Base-by-base conservation (phyloP, 305 asterid genomes). In the Fraxinus xanthoxyloides region DNA sequence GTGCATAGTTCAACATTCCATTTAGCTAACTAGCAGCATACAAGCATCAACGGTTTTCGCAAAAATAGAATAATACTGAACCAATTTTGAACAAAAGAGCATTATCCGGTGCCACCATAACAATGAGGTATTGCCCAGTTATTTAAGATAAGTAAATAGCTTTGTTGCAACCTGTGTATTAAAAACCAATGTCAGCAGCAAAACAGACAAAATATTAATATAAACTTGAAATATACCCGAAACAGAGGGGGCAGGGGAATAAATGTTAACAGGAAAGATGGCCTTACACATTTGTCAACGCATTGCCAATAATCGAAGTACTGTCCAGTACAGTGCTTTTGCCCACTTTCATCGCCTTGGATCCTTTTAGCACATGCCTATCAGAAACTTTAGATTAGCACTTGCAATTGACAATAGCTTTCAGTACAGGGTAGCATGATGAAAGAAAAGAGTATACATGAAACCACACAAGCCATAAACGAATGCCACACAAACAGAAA, bases 261-360 rank as follows among this genome's bases (percentile, higher is more conserved):
- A 65, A 21, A 43, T 79, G 31, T 10, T 10, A 32, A 19, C 7
- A 56, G 82, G 85, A 51, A 35, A 54, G 63, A 31, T 69, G 17
- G 32, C 75, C 97, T 88, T 91, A 90, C 97, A 51, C 96, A 93
- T 88, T 86, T 89, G 88, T 93, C 96, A 28, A 92, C 91, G 48
- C 97, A 93, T 10, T 85, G 90, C 91, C 91, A 92, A 78, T 89
- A 93, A 80, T 93, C 97, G 77, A 93, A 93, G 88, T 93, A 93
- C 81, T 93, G 97, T 79, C 97, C 97, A 5, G 96, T 93, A 73
- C 94, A 93, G 80, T 93, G 96, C 84, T 92, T 92, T 78, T 88
- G 85, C 80, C 96, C 94, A 26, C 90, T 85, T 24, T 93, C 93
- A 83, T 93, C 97, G 17, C 89, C 91, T 84, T 92, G 81, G 82